Conservation (phyloP, 148 eudicot genomes). For the Vaccinium darrowii region DNA sequence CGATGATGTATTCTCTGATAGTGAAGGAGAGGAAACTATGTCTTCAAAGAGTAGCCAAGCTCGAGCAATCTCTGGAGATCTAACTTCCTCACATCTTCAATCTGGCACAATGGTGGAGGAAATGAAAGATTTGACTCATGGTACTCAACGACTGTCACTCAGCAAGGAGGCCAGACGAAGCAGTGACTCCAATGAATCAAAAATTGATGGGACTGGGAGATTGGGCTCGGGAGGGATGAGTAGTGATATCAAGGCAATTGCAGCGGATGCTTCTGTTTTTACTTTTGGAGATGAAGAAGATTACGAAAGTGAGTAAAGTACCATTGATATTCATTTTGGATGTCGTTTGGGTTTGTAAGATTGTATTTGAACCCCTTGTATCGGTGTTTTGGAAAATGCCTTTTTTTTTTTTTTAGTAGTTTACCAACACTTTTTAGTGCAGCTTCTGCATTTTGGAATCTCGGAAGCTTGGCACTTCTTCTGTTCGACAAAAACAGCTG, state of each 20-base stretch:
- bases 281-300: slow-evolving; percentile 94
- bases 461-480: not conserved
- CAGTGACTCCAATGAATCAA: slow-evolving; percentile 19
- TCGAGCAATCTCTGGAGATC: slow-evolving; percentile 25
- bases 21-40: slow-evolving; percentile 73
- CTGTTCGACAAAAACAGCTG: not conserved
- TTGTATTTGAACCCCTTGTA: not conserved
- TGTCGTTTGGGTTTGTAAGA: not conserved
- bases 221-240: slow-evolving; percentile 36
- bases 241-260: slow-evolving; percentile 85
- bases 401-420: not conserved
- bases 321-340: not conserved
- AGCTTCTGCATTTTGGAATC: not conserved
- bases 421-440: not conserved
- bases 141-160: slow-evolving; percentile 50
- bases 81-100: slow-evolving; percentile 21
- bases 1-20: slow-evolving; percentile 86
- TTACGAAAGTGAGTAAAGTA: slow-evolving; percentile 65
- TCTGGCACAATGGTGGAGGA: slow-evolving; percentile 19
- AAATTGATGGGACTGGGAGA: slow-evolving; percentile 21
- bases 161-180: slow-evolving; percentile 29
- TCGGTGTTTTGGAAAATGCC: not conserved
- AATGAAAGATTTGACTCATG: slow-evolving; percentile 31
- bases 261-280: slow-evolving; percentile 98
- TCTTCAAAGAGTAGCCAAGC: slow-evolving; percentile 34